These are phyloP conservation scores for Fusarium penzigii DNA, from an alignment of 2,329 filamentous ascomycete species.

Conservation along the genomic window DNA sequence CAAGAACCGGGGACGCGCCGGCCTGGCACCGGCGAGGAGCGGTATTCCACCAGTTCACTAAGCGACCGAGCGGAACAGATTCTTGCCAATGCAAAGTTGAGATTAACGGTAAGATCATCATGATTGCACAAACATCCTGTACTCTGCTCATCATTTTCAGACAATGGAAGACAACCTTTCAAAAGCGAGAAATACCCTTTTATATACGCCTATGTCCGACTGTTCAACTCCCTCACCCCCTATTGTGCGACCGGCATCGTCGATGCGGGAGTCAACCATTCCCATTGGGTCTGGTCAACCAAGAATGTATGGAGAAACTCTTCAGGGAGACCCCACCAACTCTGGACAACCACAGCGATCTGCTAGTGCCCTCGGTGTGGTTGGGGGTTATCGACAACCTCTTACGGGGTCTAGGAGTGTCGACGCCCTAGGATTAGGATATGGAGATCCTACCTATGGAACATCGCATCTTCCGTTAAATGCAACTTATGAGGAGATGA, in stretches of 20 bases:
- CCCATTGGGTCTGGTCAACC: slow-evolving; percentile 24
- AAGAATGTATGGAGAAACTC: slow-evolving; percentile 37
- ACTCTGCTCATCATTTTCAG: slow-evolving; percentile 46
- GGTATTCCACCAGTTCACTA: slow-evolving; percentile 71
- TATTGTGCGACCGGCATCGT: slow-evolving; percentile 34
- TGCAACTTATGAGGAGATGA: slow-evolving; percentile 51
- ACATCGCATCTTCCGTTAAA: slow-evolving; percentile 44
- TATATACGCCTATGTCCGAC: slow-evolving; percentile 44
- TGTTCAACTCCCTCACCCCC: slow-evolving; percentile 56
- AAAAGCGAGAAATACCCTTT: slow-evolving; percentile 71
- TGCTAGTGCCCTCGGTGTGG: slow-evolving; percentile 63
- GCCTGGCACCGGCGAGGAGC: slow-evolving; percentile 47
- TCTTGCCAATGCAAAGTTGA: slow-evolving; percentile 86
- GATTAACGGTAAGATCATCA: slow-evolving; percentile 70
- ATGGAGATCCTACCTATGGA: slow-evolving; percentile 35
- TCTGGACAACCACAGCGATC: slow-evolving; percentile 53
- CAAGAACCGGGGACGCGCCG: slow-evolving; percentile 17
- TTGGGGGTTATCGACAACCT: slow-evolving; percentile 58
- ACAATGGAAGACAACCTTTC: slow-evolving; percentile 92
- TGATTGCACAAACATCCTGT: neutral
- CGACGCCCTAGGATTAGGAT: slow-evolving; percentile 39
- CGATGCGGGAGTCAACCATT: slow-evolving; percentile 21
- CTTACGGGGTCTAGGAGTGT: slow-evolving; percentile 45
- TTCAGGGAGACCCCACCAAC: slow-evolving; percentile 30
- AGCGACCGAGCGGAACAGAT: slow-evolving; percentile 87